Evolutionary conservation across 2,329 filamentous ascomycete species (phyloP).

Genomic region (Elsinoe ampelina): DNA sequence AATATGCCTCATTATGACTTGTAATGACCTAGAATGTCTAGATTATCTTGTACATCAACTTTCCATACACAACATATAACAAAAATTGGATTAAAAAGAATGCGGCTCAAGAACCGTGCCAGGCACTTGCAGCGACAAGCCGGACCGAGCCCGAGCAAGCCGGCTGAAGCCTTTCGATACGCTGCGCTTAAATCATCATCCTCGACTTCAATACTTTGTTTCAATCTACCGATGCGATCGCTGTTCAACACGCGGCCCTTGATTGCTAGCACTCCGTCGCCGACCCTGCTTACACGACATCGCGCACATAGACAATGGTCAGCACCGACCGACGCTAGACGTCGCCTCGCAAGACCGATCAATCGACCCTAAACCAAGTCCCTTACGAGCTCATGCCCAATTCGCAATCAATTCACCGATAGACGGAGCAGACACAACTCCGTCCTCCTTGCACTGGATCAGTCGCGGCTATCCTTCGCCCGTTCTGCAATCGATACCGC

Average conservation of each 20-base stretch:
- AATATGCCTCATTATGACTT: too few relatives aligned
- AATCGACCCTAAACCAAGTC: background rate
- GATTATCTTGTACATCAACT: too few relatives aligned
- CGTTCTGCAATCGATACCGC: background rate
- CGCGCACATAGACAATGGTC: background rate
- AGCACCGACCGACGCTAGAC: background rate
- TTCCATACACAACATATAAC: too few relatives aligned
- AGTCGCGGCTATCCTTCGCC: too few relatives aligned
- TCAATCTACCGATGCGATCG: background rate
- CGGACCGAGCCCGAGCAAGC: too few relatives aligned
- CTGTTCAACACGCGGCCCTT: background rate
- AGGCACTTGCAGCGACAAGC: too few relatives aligned
- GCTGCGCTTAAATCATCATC: background rate
- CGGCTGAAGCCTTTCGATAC: too few relatives aligned
- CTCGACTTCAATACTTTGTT: background rate
- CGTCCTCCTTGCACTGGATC: too few relatives aligned
- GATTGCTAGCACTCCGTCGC: background rate
- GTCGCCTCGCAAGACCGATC: background rate
- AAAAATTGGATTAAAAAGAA: too few relatives aligned
- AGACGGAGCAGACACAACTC: background rate
- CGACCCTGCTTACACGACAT: background rate
- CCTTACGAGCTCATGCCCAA: background rate
- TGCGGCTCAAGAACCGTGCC: too few relatives aligned
- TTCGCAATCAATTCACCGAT: background rate
- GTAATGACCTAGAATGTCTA: too few relatives aligned